Base-by-base conservation (phyloP, 2,329 filamentous ascomycete genomes). In the Ophiostoma fasciatum region DNA sequence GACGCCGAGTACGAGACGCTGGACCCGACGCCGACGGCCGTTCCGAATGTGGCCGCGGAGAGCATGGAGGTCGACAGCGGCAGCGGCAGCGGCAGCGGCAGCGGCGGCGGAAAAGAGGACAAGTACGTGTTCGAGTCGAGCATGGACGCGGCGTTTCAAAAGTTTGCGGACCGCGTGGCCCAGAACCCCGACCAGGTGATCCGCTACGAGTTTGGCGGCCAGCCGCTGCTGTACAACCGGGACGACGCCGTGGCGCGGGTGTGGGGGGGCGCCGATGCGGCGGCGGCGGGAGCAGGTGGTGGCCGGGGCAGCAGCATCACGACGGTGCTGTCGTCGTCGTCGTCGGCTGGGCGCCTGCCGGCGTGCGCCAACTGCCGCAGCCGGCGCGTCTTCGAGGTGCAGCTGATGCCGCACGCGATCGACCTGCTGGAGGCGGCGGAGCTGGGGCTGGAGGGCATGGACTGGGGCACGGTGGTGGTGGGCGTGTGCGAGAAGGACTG, bases 1-100 rank as follows among this genome's bases (percentile, higher is more conserved):
- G 90, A 96, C 47, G 88, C 88, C 35, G 88, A 94, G 51, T 93
- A 83, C 58, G 90, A 98, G 57, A 82, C 80, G 4, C 70, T 96
- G 19, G 82, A 83, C 42, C 74, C 46, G 48, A 63, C 52, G 3
- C 67, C 69, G 0, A 19, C 37, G 7, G 18, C 23, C 13, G 57
- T 58, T 21, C 66, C 68, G 29, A 66, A 66, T 25, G 41, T 45
- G 6, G 64, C 62, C 41, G 53, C 60, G 26, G 61, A 61, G 12
- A 18, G 21, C 12, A 63, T 71, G 49, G 65, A 70, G 31, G 40
- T 63, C 9, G 53, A 57, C 18, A 56, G 57, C n/a, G 51, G 52
- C 1, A 42, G 40, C 17, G 50, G 51, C 5, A 46, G 50, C 7
- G 45, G 45, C 2, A 41, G 45, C 9, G 42, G 49, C 1, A 46